These are phyloP conservation scores for Cryptococcus floricola DNA, from an alignment of 1,284 basidiomycete genomes.

Conservation along the genomic window DNA sequence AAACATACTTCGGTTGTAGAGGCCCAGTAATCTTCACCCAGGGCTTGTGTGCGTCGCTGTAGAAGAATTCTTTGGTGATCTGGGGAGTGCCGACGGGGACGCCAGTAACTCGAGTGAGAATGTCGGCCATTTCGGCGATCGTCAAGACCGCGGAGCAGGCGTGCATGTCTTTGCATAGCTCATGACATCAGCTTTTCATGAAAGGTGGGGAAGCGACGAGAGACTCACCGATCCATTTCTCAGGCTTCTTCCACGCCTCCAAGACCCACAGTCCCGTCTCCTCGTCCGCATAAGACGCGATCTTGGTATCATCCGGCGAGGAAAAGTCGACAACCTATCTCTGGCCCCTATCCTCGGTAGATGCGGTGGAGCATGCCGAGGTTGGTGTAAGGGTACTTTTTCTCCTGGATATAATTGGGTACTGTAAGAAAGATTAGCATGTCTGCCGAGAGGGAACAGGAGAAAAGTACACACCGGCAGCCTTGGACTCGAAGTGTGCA, in stretches of 20 bases:
- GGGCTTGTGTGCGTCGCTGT: conserved; percentile 14
- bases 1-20: too few relatives aligned
- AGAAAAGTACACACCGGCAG: conserved; percentile 17
- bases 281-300: conserved; percentile 29
- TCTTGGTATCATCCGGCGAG: conserved; percentile 25
- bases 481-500: conserved; percentile 35
- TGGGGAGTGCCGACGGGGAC: conserved; percentile 25
- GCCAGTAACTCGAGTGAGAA: conserved; percentile 19
- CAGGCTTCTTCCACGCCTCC: conserved; percentile 30
- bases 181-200: too few relatives aligned
- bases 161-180: conserved; percentile 30
- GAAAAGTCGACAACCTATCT: conserved; percentile 20
- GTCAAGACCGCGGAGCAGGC: conserved; percentile 23
- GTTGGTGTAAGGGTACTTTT: conserved; percentile 9
- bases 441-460: not conserved
- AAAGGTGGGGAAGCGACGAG: too few relatives aligned
- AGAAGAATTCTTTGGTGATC: conserved; percentile 25
- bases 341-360: conserved; percentile 1
- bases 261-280: conserved; percentile 38
- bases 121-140: conserved; percentile 23
- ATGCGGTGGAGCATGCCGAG: conserved; percentile 4
- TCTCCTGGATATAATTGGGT: not conserved
- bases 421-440: not conserved
- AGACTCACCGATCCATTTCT: conserved; percentile 30
- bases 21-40: conserved; percentile 15